A percentile compares a stretch with the other conserved stretches of the same genome.
Conservation (phyloP, 805 yeast species). For the Lipomyces kockii region DNA sequence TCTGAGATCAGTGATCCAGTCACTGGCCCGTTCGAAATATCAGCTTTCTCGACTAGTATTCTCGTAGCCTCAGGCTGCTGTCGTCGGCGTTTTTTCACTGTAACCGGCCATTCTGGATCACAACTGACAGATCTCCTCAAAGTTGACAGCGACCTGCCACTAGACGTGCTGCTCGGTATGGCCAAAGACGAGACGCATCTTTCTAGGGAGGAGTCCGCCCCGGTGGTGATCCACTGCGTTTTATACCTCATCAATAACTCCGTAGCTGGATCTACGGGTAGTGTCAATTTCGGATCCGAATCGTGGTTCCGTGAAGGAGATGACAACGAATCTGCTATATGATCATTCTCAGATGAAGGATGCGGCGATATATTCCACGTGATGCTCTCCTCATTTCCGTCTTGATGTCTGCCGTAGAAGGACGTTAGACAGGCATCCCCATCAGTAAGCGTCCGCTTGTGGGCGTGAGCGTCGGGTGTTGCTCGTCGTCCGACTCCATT, state of each 20-base stretch:
- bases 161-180: not conserved
- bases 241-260: conserved; percentile 26
- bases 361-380: conserved; percentile 26
- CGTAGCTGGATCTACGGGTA: conserved; percentile 27
- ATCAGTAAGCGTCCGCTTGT: not conserved
- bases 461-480: not conserved
- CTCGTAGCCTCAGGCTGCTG: conserved; percentile 1
- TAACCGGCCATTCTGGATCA: conserved; percentile 31
- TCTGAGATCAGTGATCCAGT: conserved; percentile 4
- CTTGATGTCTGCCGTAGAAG: not conserved
- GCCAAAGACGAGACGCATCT: not conserved
- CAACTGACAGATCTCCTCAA: conserved; percentile 23
- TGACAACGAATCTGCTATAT: conserved; percentile 2
- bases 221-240: conserved; percentile 7
- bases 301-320: conserved; percentile 2
- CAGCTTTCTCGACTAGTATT: not conserved
- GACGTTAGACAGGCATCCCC: not conserved
- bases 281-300: not conserved
- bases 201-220: not conserved
- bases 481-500: not conserved
- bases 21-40: not conserved
- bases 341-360: conserved; percentile 27
- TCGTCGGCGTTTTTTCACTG: conserved; percentile 11
- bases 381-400: conserved; percentile 16
- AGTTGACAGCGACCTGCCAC: not conserved